phyloP scores from a whole-genome alignment of 176 grass and related monocot genomes.

The Oryza glumipatula region DNA sequence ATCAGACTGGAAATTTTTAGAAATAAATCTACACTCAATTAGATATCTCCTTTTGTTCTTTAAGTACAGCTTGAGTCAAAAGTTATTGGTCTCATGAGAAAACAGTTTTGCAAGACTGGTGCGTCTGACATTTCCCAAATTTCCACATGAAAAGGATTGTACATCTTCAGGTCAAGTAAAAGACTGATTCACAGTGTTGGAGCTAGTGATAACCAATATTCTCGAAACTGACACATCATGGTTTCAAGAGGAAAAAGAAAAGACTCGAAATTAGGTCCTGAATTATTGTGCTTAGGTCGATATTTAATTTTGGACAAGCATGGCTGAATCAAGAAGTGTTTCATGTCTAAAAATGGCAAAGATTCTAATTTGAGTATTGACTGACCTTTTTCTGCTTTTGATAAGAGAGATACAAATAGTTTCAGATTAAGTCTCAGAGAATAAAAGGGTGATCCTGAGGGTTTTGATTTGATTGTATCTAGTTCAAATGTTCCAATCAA shows the following conservation, averaged over 20 bases:
- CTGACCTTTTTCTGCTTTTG: not conserved
- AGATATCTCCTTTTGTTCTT: slow-evolving; percentile 3
- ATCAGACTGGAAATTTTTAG: not conserved
- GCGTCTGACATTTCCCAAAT: slow-evolving; percentile 8
- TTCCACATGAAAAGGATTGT: slow-evolving; percentile 22
- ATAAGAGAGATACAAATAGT: slow-evolving; percentile 2
- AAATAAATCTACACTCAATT: not conserved
- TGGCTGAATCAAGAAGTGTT: not conserved
- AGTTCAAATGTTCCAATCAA: slow-evolving; percentile 10
- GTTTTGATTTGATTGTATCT: slow-evolving; percentile 6
- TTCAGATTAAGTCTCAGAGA: not conserved
- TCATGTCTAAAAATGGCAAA: not conserved
- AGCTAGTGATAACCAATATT: slow-evolving; percentile 3
- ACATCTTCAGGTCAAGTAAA: not conserved
- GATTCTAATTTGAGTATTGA: not conserved
- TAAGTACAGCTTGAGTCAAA: slow-evolving; percentile 20
- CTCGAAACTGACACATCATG: slow-evolving; percentile 10
- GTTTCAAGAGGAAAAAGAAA: slow-evolving; percentile 9
- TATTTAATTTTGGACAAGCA: not conserved
- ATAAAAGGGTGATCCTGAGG: not conserved
- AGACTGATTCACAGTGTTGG: slow-evolving; percentile 9
- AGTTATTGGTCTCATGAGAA: slow-evolving; percentile 8
- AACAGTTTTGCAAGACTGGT: not conserved
- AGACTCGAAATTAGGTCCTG: not conserved
- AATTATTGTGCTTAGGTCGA: not conserved